Percentiles rank a stretch among this genome's conserved stretches.
Evolutionary conservation across 257 asterid genomes (phyloP).

Genomic region (Nicotiana sylvestris): DNA sequence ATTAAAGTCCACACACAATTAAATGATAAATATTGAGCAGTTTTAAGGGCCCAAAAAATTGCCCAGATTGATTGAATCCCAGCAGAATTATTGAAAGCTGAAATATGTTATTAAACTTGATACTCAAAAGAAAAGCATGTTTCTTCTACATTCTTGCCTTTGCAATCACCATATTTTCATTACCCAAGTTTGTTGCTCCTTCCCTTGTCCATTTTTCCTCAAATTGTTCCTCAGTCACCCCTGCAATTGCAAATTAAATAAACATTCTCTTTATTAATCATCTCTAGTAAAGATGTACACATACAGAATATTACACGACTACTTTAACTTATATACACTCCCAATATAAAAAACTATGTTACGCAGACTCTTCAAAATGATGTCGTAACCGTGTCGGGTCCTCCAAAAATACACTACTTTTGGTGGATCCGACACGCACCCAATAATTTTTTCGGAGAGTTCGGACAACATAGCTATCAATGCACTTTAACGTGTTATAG

Average conservation of each 20-base stretch:
- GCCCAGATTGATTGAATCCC: constrained; percentile 21
- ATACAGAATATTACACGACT: no score
- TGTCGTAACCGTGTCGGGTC: no score
- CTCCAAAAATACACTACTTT: no score
- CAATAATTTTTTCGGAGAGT: no score
- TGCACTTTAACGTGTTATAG: neutral
- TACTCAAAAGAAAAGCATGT: neutral
- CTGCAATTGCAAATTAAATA: constrained; percentile 21
- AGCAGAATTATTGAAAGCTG: constrained; percentile 31
- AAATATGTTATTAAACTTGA: constrained; percentile 21
- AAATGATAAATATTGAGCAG: neutral
- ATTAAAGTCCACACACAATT: neutral
- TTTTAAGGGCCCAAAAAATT: constrained; percentile 26
- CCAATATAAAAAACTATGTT: no score
- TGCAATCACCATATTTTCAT: constrained; percentile 64
- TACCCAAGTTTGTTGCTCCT: constrained; percentile 47
- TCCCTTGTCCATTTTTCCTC: constrained; percentile 79
- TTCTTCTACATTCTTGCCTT: constrained; percentile 65
- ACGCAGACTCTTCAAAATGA: no score
- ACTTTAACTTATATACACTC: neutral
- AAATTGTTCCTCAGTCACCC: constrained; percentile 96
- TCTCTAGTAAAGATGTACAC: neutral
- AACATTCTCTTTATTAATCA: neutral
- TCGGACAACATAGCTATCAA: no score
- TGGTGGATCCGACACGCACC: no score